A percentile compares a stretch with the other conserved stretches of the same genome.
These are phyloP conservation scores for Alternaria sp. DNA, from an alignment of 2,329 filamentous ascomycete species.

Conservation along the genomic window DNA sequence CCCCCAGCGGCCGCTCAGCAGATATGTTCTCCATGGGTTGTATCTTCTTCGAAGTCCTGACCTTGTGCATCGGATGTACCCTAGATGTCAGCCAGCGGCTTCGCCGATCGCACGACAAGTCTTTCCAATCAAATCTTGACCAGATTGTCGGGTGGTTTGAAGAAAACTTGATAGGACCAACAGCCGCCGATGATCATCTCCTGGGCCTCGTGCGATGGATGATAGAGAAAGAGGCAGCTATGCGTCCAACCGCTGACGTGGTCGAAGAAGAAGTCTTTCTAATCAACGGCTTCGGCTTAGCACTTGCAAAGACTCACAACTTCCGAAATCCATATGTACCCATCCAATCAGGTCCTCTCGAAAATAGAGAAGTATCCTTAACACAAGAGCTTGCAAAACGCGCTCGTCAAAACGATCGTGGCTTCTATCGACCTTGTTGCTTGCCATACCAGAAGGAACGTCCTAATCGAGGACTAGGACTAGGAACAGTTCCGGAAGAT, in stretches of 20 bases:
- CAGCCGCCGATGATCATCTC: not conserved
- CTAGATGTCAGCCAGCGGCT: fast-evolving
- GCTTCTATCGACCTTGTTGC: not conserved
- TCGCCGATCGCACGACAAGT: fast-evolving
- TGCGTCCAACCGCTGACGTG: not conserved
- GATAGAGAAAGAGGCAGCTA: not conserved
- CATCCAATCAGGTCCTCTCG: too few relatives aligned
- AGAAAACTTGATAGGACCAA: too few relatives aligned
- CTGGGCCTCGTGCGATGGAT: not conserved
- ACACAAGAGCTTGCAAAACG: too few relatives aligned
- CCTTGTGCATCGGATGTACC: fast-evolving
- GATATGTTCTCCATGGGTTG: not conserved
- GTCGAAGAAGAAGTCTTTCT: fast-evolving
- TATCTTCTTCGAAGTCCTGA: not conserved
- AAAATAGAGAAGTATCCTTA: too few relatives aligned
- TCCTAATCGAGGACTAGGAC: too few relatives aligned
- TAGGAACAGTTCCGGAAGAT: too few relatives aligned
- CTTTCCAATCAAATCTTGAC: not conserved
- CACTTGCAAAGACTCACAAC: too few relatives aligned
- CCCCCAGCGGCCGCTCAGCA: fast-evolving
- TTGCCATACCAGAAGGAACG: too few relatives aligned
- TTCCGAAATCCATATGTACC: too few relatives aligned
- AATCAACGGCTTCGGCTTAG: fast-evolving
- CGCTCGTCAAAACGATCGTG: too few relatives aligned
- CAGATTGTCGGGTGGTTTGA: not conserved